Evolutionary conservation across 768 basidiomycete genomes (phyloP).

Genomic region (Rhizopogon vinicolor): DNA sequence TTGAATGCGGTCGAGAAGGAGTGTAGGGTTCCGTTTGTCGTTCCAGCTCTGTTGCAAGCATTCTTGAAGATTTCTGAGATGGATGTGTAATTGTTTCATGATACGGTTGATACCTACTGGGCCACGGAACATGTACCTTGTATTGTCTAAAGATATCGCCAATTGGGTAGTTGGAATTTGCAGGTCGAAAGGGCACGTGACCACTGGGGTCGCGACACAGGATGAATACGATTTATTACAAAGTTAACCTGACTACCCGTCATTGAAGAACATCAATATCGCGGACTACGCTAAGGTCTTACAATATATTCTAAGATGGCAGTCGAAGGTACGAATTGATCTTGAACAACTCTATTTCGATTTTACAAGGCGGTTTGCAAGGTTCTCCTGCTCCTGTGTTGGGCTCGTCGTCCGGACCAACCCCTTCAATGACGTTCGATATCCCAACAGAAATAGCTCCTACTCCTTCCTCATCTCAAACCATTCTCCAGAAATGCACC

Average conservation of each 20-base stretch:
- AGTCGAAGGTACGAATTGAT: background rate
- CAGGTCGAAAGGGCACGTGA: background rate
- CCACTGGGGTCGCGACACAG: background rate
- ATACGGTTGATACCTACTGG: no score
- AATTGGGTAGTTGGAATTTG: no score
- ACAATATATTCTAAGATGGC: background rate
- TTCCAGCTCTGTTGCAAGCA: slow-evolving; percentile 51
- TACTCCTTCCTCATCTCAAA: slow-evolving; percentile 4
- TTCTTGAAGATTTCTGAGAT: slow-evolving; percentile 46
- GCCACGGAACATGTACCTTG: no score
- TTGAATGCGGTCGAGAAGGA: slow-evolving; percentile 47
- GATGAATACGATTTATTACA: no score
- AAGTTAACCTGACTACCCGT: background rate
- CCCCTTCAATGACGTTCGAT: slow-evolving; percentile 9
- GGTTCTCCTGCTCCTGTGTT: slow-evolving; percentile 6
- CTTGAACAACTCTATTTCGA: background rate
- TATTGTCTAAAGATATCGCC: background rate
- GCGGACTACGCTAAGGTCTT: background rate
- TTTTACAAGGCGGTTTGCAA: background rate
- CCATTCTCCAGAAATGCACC: slow-evolving; percentile 25
- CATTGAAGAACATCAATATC: background rate
- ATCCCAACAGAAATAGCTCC: slow-evolving; percentile 11
- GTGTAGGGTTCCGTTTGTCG: slow-evolving; percentile 48
- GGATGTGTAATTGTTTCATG: background rate
- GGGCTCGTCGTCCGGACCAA: slow-evolving; percentile 10